phyloP scores from a whole-genome alignment of 2,329 filamentous ascomycete genomes.

The Colletotrichum gloeosporioides region DNA sequence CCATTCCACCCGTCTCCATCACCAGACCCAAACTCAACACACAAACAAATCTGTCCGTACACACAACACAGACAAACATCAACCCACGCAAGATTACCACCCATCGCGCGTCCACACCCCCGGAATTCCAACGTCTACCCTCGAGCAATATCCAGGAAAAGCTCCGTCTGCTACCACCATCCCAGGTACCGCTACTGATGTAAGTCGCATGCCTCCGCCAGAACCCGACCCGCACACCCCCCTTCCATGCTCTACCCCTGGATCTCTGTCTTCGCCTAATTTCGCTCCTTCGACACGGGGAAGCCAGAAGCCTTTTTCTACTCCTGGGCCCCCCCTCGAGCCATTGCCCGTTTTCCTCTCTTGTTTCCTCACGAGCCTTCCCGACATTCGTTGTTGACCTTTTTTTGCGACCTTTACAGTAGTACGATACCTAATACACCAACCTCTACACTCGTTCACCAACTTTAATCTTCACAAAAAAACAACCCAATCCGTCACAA shows the following conservation, averaged over 20 bases:
- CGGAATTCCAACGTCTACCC: background rate
- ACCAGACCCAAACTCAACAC: background rate
- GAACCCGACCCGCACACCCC: conserved; percentile 6
- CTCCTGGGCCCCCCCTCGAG: background rate
- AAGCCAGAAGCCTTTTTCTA: conserved; percentile 21
- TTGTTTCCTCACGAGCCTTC: conserved; percentile 17
- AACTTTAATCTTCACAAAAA: conserved; percentile 10
- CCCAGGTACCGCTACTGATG: conserved; percentile 8
- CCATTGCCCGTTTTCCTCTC: background rate
- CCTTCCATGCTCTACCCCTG: conserved; percentile 20
- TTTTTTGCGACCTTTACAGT: conserved; percentile 10
- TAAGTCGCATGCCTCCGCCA: conserved; percentile 18
- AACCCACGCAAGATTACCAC: background rate
- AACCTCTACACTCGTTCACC: conserved; percentile 8
- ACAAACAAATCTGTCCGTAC: background rate
- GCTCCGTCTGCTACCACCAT: background rate
- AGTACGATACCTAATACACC: conserved; percentile 18
- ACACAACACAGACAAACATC: background rate
- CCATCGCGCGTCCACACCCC: background rate
- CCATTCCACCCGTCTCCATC: background rate
- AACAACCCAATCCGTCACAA: conserved; percentile 29
- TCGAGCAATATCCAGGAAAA: conserved; percentile 12
- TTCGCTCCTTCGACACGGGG: conserved; percentile 13
- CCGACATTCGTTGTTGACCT: conserved; percentile 21
- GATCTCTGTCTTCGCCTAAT: conserved; percentile 18